phyloP scores from a whole-genome alignment of 306 rosid species.

The Quercus glauca region DNA sequence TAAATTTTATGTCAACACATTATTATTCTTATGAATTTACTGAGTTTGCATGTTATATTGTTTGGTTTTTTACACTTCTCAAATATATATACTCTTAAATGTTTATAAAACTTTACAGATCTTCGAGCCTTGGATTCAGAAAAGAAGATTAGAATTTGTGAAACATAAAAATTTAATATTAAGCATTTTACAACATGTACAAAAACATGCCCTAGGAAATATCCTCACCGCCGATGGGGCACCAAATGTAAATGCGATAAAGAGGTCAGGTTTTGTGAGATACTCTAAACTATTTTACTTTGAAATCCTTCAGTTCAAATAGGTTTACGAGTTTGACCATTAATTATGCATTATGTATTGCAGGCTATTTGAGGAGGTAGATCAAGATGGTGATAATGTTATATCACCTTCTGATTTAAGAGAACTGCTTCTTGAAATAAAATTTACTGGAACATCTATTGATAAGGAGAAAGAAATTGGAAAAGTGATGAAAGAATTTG shows the following conservation, averaged over 20 bases:
- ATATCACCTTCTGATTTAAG: slow-evolving; percentile 38
- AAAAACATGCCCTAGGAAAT: slow-evolving; percentile 46
- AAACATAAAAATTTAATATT: slow-evolving; percentile 40
- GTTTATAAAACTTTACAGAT: slow-evolving; percentile 18
- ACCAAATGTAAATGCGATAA: slow-evolving; percentile 42
- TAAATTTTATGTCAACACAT: too few relatives aligned
- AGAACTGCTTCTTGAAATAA: slow-evolving; percentile 36
- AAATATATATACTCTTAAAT: not conserved
- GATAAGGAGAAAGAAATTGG: slow-evolving; percentile 36
- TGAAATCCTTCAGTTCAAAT: not conserved
- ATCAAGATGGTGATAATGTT: slow-evolving; percentile 33
- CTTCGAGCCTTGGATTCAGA: slow-evolving; percentile 47
- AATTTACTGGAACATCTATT: slow-evolving; percentile 19
- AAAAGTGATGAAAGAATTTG: slow-evolving; percentile 44
- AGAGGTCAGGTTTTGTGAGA: slow-evolving; percentile 22
- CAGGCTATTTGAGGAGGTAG: slow-evolving; percentile 51
- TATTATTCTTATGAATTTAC: too few relatives aligned
- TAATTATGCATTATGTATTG: not conserved
- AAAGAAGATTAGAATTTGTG: slow-evolving; percentile 41
- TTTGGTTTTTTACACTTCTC: not conserved
- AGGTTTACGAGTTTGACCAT: not conserved
- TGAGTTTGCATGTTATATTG: not conserved
- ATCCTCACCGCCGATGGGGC: slow-evolving; percentile 47
- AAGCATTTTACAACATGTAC: slow-evolving; percentile 43
- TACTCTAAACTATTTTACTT: not conserved